Base-by-base conservation (phyloP, 768 basidiomycete species). In the Cystobasidium tubakii region DNA sequence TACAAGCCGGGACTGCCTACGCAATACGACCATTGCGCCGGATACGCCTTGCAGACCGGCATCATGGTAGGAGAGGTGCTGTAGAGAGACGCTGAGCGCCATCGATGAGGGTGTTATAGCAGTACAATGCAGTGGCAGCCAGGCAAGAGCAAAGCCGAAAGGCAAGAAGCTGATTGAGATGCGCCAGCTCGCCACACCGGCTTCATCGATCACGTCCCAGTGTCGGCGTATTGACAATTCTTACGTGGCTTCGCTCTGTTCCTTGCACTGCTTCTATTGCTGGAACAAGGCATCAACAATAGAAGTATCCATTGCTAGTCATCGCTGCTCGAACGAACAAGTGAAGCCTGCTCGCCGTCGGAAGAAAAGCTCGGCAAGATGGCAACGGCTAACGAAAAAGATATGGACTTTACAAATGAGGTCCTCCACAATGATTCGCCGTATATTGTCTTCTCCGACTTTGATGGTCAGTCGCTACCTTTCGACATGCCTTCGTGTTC, bases 391-490 rank as follows among this genome's bases (percentile, higher is more conserved):
- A 15, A 27, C 25, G 29, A 60, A 29, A 34, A 60, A 27, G 33
- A 29, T 23, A 60, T 60, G 57, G 57, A 12, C 25, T 34, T 29
- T 12, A 27, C 57, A 31, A 60, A 34, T 25, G 44, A 42, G 27
- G 50, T 67, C 23, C 29, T 43, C 21, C 62, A 75, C 63, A 19
- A 54, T 1, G 57, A 73, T 43, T 46, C 62, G 7, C 72, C 55
- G 7, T 78, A 31, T 73, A 74, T 76, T 60, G 65, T 76, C 46
- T 75, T 77, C 44, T 57, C 65, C 7, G 75, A 77, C 73, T 77
- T 74, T 55, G 77, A 77, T 34, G 72, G 72, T 73, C 25, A 21
- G 72, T 65, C 21, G 19, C 10, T 66, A 29, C 19, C 23, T 13
- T 39, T 21, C 15, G 23, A 42, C 31, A 63, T 27, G 34, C 39